These are phyloP conservation scores for Pseudocercospora musae DNA, from an alignment of 2,329 filamentous ascomycete genomes.

Conservation along the genomic window DNA sequence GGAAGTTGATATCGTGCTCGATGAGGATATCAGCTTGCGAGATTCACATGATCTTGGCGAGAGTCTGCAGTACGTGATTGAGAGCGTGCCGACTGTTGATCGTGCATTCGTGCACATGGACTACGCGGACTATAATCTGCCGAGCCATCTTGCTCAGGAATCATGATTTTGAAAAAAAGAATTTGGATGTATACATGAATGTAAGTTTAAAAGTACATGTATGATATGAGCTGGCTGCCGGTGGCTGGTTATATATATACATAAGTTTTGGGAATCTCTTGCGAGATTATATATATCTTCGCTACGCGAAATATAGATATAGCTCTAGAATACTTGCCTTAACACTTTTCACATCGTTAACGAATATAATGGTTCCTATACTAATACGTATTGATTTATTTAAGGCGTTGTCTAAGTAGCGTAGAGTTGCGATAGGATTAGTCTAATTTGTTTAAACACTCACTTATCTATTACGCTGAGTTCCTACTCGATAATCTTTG, in stretches of 20 bases:
- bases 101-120: slow-evolving; percentile 53
- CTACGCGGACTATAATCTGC: slow-evolving; percentile 50
- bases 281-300: no score
- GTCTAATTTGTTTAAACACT: no score
- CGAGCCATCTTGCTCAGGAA: slow-evolving; percentile 50
- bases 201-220: neutral
- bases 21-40: slow-evolving; percentile 69
- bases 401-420: no score
- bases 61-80: slow-evolving; percentile 77
- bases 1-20: slow-evolving; percentile 78
- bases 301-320: neutral
- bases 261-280: no score
- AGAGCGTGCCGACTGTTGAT: slow-evolving; percentile 71
- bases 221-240: neutral
- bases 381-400: no score
- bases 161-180: slow-evolving; percentile 14
- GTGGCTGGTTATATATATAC: no score
- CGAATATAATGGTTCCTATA: no score
- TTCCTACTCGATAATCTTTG: no score
- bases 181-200: neutral
- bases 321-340: neutral
- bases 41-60: slow-evolving; percentile 80
- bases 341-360: no score
- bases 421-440: no score
- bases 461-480: no score